phyloP scores from a whole-genome alignment of 352 stramenopile genomes.

The Phytopythium delawarense region DNA sequence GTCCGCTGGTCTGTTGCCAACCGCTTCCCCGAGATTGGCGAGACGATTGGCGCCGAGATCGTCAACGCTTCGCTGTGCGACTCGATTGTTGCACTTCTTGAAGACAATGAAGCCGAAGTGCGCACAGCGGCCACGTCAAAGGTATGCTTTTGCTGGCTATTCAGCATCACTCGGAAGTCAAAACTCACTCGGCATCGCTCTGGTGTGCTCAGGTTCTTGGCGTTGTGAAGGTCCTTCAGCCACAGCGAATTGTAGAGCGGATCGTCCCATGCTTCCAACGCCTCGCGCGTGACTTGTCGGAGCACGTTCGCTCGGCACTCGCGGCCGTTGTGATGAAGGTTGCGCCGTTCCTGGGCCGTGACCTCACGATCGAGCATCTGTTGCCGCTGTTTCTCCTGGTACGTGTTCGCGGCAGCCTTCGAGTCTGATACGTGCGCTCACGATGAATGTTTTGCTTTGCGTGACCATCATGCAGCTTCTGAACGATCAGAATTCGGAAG shows the following conservation, averaged over 20 bases:
- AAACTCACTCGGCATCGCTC: no score
- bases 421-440: constrained; percentile 2
- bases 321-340: constrained; percentile 95
- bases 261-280: constrained; percentile 85
- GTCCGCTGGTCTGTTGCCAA: constrained; percentile 97
- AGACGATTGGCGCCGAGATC: constrained; percentile 73
- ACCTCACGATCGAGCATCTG: constrained; percentile 92
- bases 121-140: constrained; percentile 94
- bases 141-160: constrained; percentile 29
- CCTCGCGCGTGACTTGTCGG: constrained; percentile 96
- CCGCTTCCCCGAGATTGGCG: constrained; percentile 93
- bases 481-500: constrained; percentile 96
- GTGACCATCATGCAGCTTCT: constrained; percentile 60
- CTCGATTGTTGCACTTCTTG: constrained; percentile 92
- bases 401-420: constrained; percentile 8
- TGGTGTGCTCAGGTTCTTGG: constrained; percentile 23
- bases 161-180: neutral
- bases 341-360: constrained; percentile 90
- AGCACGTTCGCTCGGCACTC: constrained; percentile 95
- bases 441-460: constrained; percentile 1
- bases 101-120: constrained; percentile 97
- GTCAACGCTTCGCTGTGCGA: constrained; percentile 74
- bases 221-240: constrained; percentile 50
- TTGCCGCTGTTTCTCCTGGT: constrained; percentile 94
- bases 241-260: constrained; percentile 63